Evolutionary conservation across 2,329 filamentous ascomycete genomes (phyloP), one percentile per base, ranked within the genome.

Genomic region (Hypoxylon sp.): DNA sequence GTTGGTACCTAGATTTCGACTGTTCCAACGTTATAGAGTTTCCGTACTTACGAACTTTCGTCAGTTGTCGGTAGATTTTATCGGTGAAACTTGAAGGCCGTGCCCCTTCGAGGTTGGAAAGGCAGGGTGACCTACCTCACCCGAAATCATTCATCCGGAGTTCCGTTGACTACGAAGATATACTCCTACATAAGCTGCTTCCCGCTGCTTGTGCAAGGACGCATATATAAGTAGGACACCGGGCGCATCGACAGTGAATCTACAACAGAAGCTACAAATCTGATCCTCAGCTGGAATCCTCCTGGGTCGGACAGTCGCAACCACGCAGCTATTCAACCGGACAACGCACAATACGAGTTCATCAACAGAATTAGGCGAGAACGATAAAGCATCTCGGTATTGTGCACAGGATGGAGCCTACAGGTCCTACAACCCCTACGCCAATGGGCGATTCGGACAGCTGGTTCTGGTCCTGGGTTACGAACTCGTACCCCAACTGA

Each of bases 381-480:
- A 62, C 9, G 22, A 46, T 37, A 39, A 52, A 19, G 13, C 14
- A 61, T 17, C 8, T n/a, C 14, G 11, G 39, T 29, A 29, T 29
- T 11, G 19, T 17, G 31, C 50, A 33, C 19, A 14, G 61, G 1
- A 71, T 71, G 69, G 69, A 71, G 10, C 66, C 69, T 2, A 22
- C 55, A 5, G 59, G 39, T 14, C 62, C 66, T 14, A 39, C 69
- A 22, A 64, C 26, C 31, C 35, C 63, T 13, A 46, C 59, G 29
- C 51, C 68, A n/a, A 59, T 42, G 1, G 58, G 48, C 11, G 69
- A 69, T 33, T 67, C 67, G 33, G 68, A 68, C 29, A 63, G 58
- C 10, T 74, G 72, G 72, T 74, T 74, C 55, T 74, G 72, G 72
- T 63, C 63, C 3, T 74, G 72, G 72, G 71, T 74, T 33, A 62